Percentiles rank a stretch among this genome's conserved stretches.
phyloP scores from a whole-genome alignment of 1,139 yeast species.

The Lodderomyces elongisporus region DNA sequence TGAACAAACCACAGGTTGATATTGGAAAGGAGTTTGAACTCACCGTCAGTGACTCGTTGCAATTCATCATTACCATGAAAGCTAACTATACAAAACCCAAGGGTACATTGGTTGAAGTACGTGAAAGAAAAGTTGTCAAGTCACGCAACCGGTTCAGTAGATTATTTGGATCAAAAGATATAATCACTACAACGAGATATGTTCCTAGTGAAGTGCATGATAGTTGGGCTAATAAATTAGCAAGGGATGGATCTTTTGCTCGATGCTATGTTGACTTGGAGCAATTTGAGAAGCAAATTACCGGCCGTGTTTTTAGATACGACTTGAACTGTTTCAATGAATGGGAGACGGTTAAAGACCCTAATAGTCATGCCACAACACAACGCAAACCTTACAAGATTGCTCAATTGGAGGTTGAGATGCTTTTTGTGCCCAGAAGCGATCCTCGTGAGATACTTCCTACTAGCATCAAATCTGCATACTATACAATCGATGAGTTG shows the following conservation, averaged over 20 bases:
- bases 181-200: conserved; percentile 49
- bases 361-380: conserved; percentile 8
- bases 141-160: conserved; percentile 43
- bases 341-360: conserved; percentile 53
- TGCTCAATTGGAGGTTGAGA: conserved; percentile 64
- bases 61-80: conserved; percentile 72
- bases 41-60: conserved; percentile 60
- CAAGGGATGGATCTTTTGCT: conserved; percentile 86
- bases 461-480: conserved; percentile 56
- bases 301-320: conserved; percentile 49
- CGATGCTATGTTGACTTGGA: conserved; percentile 63
- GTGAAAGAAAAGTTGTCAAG: conserved; percentile 47
- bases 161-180: conserved; percentile 46
- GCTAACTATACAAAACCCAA: conserved; percentile 52
- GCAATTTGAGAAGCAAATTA: conserved; percentile 51
- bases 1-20: conserved; percentile 37
- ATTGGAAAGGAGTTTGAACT: conserved; percentile 84
- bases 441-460: conserved; percentile 58
- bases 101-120: conserved; percentile 52
- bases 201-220: conserved; percentile 51
- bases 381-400: conserved; percentile 54
- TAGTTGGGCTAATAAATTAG: conserved; percentile 54
- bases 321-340: conserved; percentile 69
- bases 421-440: conserved; percentile 65
- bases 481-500: conserved; percentile 46